Evolutionary conservation across 805 yeast genomes (phyloP).

Genomic region (Pichia insulana): DNA sequence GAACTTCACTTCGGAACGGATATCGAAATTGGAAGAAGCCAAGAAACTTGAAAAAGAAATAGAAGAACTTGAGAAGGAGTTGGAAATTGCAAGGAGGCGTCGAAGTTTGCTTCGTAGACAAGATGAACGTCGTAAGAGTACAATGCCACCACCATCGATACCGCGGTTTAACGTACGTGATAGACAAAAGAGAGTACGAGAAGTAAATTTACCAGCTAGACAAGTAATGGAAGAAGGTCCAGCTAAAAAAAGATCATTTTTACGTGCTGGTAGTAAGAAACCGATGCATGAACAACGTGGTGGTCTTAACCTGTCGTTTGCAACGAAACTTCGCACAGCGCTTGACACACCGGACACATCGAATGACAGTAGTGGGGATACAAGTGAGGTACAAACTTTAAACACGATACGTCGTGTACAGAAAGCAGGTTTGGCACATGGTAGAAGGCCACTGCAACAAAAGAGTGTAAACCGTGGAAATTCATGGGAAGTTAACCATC

Average conservation of each 20-base stretch:
- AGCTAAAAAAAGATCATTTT: not conserved
- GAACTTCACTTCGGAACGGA: conserved; percentile 18
- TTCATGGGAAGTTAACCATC: conserved; percentile 21
- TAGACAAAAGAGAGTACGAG: not conserved
- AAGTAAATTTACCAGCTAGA: not conserved
- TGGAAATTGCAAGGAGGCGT: conserved; percentile 8
- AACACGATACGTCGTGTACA: not conserved
- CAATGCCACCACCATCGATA: conserved; percentile 22
- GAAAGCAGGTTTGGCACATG: not conserved
- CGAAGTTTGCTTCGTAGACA: conserved; percentile 7
- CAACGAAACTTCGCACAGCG: conserved; percentile 5
- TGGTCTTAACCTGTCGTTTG: conserved; percentile 7
- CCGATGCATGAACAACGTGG: not conserved
- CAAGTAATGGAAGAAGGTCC: not conserved
- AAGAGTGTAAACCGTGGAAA: not conserved
- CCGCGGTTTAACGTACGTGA: not conserved
- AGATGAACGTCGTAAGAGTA: conserved; percentile 3
- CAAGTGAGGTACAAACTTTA: conserved; percentile 8
- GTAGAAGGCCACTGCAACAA: not conserved
- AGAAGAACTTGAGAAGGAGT: conserved; percentile 11
- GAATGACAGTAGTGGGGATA: conserved; percentile 6
- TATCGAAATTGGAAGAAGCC: conserved; percentile 16
- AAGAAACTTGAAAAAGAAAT: conserved; percentile 16
- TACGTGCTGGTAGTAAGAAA: conserved; percentile 5
- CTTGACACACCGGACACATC: not conserved